Conservation (phyloP, 2,329 filamentous ascomycete species). For the Pleurostoma richardsiae region DNA sequence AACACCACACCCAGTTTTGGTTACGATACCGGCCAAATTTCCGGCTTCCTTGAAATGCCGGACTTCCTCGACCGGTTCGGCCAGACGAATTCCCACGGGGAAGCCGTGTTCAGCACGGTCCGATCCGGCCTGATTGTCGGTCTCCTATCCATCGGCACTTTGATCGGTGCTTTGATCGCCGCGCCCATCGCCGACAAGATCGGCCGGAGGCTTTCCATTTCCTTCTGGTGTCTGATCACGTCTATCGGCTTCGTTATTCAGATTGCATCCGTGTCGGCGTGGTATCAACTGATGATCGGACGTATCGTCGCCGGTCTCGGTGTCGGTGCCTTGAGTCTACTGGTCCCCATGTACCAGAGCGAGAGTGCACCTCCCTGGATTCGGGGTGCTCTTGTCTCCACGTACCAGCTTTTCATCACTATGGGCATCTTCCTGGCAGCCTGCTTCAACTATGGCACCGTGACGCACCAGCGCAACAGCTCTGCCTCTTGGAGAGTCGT, state of each 20-base stretch:
- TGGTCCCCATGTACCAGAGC: slow-evolving; percentile 70
- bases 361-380: slow-evolving; percentile 65
- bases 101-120: slow-evolving; percentile 41
- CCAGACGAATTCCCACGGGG: slow-evolving; percentile 29
- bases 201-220: slow-evolving; percentile 59
- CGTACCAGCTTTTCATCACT: slow-evolving; percentile 70
- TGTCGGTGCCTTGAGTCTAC: slow-evolving; percentile 59
- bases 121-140: slow-evolving; percentile 55
- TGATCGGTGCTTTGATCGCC: slow-evolving; percentile 54
- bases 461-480: slow-evolving; percentile 32
- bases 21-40: slow-evolving; percentile 49
- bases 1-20: slow-evolving; percentile 22
- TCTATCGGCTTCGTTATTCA: slow-evolving; percentile 65
- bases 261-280: slow-evolving; percentile 47
- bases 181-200: slow-evolving; percentile 61
- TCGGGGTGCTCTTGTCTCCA: slow-evolving; percentile 58
- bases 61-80: slow-evolving; percentile 51
- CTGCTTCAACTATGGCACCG: slow-evolving; percentile 59
- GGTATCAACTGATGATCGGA: slow-evolving; percentile 64
- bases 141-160: slow-evolving; percentile 53
- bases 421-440: slow-evolving; percentile 60
- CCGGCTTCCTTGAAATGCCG: slow-evolving; percentile 52
- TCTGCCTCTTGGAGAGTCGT: slow-evolving; percentile 58
- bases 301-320: slow-evolving; percentile 62
- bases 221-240: slow-evolving; percentile 54